Base-by-base conservation (phyloP, 495 filamentous ascomycete species). In the Friedmanniomyces endolithicus region DNA sequence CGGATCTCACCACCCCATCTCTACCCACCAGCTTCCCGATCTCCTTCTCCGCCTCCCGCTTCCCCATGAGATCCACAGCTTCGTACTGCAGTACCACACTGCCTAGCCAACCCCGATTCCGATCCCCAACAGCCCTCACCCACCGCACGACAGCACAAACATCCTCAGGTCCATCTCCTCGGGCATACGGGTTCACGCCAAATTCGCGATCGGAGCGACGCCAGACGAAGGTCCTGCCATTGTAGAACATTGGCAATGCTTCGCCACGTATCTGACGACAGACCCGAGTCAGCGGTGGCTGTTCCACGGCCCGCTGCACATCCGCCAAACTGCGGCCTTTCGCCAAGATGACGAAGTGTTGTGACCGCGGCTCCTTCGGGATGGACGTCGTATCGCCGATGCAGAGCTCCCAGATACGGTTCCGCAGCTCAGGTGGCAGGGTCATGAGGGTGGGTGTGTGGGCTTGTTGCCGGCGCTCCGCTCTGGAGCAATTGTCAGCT, bases 241-340 rank as follows among this genome's bases (percentile, higher is more conserved):
- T 35, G 47, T 50, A 50, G 47, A 33, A 50, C 17, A 50, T 50
- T 9, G 47, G 47, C 31, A 50, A 25, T 11, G 47, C 20, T 17
- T 50, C 47, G 25, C 12, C 23, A 4, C 47, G 24, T 6, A 19
- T 35, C n/a, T 50, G 47, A 6, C 47, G 16, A 25, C 47, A 50
- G 29, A 35, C 47, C 2, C 24, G 47, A 11, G 47, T 33, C 4
- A 50, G n/a, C 11, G 47, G 24, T 17, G 47, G 47, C 24, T 50
- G 47, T 22, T 31, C 2, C 11, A 50, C 47, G 23, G 17, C n/a
- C 2, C 11, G 16, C 44, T 47, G 20, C 19, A 47, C 17, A 3
- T 19, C 47, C 16, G 47, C 33, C 16, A 17, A 6, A 3, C 17
- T 50, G 47, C 16, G 17, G 20, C 31, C 47, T 35, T 16, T 6